Evolutionary conservation across 2,329 filamentous ascomycete species (phyloP), one percentile per base, ranked within the genome.

Genomic region (Ustulina deusta): DNA sequence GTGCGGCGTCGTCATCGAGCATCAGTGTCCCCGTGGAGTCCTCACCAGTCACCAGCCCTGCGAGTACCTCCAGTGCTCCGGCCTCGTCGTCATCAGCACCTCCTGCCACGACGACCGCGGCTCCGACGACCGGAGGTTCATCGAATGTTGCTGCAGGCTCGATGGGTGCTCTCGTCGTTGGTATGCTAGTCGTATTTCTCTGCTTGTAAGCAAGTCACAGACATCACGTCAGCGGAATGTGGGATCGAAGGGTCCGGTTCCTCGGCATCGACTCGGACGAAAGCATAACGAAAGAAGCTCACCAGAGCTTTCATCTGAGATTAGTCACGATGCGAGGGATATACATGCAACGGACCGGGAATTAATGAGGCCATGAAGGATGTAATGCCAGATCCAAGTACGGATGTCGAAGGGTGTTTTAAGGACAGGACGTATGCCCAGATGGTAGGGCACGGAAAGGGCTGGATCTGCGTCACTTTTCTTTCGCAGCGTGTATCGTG

Each of bases 141-240:
- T 76, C 72, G 38, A 73, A 75, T 32, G 69, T 78, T 46, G 69
- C 74, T 9, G 74, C 74, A 5, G 77, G 77, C 32, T 81, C 80
- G 0, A 66, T 79, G 40, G 74, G 74, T 10, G 80, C 79, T 17
- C 72, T 82, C 15, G 71, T 77, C 46, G 48, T 80, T 25, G 79
- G 77, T 22, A 54, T 80, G 51, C 61, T 79, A 29, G 78, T 77
- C 15, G 78, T 78, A 9, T 73, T 79, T 44, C 72, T 78, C 56
- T 76, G 77, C 68, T 69, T 82, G 74, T 83, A 78, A 78, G 69
- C 62, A 63, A 58, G 9, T 51, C 20, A n/a, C n/a, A 34, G 7
- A 17, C 7, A 27, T 40, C 25, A 29, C 17, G 22, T 36, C 20
- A 17, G 10, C n/a, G 34, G n/a, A 42, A 29, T 55, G 54, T 15